A percentile compares a stretch with the other conserved stretches of the same genome.
Conservation (phyloP, 805 yeast genomes). For the Zygotorulaspora danielsina region DNA sequence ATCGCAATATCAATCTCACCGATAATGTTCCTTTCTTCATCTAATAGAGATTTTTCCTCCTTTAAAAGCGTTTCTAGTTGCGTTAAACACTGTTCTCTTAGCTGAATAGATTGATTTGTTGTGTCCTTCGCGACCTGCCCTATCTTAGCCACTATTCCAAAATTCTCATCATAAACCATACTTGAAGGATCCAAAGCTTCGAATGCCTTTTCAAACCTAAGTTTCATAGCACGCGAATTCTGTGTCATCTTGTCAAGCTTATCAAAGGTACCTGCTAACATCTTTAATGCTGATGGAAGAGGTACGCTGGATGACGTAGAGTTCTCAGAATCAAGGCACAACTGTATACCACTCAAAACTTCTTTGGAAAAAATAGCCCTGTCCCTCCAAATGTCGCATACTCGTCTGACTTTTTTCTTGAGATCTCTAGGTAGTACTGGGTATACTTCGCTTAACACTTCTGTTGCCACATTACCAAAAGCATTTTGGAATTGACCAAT, state of each 20-base stretch:
- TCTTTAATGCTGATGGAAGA: constrained; percentile 36
- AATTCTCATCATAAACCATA: constrained; percentile 30
- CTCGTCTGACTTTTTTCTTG: constrained; percentile 51
- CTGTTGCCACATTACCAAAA: constrained; percentile 31
- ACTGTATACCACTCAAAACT: constrained; percentile 33
- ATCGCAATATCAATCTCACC: constrained; percentile 28
- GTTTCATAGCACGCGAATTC: constrained; percentile 26
- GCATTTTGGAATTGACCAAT: constrained; percentile 29
- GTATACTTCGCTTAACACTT: constrained; percentile 37
- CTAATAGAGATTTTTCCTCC: constrained; percentile 27
- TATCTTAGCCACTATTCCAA: constrained; percentile 32
- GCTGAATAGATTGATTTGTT: constrained; percentile 27
- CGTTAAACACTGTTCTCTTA: constrained; percentile 27
- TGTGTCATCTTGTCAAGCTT: constrained; percentile 23
- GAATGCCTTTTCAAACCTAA: constrained; percentile 29
- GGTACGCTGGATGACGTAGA: constrained; percentile 21
- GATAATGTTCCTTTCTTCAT: constrained; percentile 28
- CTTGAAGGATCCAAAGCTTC: constrained; percentile 28
- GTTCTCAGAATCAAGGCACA: constrained; percentile 19
- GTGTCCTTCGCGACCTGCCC: constrained; percentile 31
- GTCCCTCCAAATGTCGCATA: constrained; percentile 62
- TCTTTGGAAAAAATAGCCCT: constrained; percentile 46
- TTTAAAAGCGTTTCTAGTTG: constrained; percentile 26
- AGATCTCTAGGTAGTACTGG: constrained; percentile 39
- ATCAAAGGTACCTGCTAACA: constrained; percentile 24